Percentiles rank a stretch among this genome's conserved stretches.
Evolutionary conservation across 2,329 filamentous ascomycete genomes (phyloP).

Genomic region (Alternaria tenuissima): DNA sequence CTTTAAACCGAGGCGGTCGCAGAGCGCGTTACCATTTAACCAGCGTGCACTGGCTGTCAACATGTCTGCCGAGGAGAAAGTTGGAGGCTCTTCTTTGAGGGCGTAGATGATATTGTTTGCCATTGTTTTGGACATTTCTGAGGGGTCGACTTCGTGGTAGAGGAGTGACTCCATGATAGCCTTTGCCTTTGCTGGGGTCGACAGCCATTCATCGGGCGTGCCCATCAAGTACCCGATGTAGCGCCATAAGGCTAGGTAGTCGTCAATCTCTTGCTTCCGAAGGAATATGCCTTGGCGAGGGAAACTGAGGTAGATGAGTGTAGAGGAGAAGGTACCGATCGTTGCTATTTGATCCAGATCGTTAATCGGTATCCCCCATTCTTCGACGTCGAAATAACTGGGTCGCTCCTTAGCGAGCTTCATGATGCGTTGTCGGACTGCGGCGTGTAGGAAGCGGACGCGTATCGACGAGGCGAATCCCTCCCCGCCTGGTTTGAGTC

Average conservation of each 20-base stretch:
- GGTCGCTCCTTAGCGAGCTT: slow-evolving; percentile 64
- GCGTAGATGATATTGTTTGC: slow-evolving; percentile 78
- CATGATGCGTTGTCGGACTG: slow-evolving; percentile 71
- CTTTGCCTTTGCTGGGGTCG: slow-evolving; percentile 63
- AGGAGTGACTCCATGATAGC: slow-evolving; percentile 73
- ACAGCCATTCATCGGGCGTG: slow-evolving; percentile 69
- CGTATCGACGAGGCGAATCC: slow-evolving; percentile 71
- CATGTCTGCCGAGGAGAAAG: slow-evolving; percentile 71
- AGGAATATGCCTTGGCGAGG: slow-evolving; percentile 77
- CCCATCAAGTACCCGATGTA: slow-evolving; percentile 77
- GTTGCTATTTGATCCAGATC: slow-evolving; percentile 79
- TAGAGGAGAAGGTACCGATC: slow-evolving; percentile 73
- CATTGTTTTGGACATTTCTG: slow-evolving; percentile 67
- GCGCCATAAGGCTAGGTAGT: slow-evolving; percentile 80
- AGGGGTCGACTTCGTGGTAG: slow-evolving; percentile 71
- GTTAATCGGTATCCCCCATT: slow-evolving; percentile 74
- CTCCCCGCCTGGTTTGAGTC: slow-evolving; percentile 72
- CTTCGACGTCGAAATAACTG: slow-evolving; percentile 67
- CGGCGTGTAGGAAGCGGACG: slow-evolving; percentile 74
- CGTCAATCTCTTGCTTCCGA: slow-evolving; percentile 66
- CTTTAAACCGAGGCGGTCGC: slow-evolving; percentile 66
- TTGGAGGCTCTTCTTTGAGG: slow-evolving; percentile 71
- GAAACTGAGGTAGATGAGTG: slow-evolving; percentile 72
- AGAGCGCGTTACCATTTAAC: slow-evolving; percentile 72
- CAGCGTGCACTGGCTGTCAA: slow-evolving; percentile 73